phyloP scores from a whole-genome alignment of 768 basidiomycete species.

The Suillus ampliporus region DNA sequence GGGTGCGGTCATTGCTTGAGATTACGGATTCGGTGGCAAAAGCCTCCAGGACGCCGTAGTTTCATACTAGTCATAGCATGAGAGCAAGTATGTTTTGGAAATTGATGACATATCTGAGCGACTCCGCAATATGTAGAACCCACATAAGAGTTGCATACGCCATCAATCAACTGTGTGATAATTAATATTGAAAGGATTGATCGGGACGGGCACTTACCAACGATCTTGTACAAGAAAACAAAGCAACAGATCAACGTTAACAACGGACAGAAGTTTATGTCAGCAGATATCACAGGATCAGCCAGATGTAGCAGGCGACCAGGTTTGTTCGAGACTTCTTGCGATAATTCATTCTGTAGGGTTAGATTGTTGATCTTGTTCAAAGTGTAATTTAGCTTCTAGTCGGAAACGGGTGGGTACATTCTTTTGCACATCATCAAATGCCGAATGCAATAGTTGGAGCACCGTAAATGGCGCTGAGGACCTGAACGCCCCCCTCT shows the following conservation, averaged over 20 bases:
- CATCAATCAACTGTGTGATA: neutral
- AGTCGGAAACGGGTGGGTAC: neutral
- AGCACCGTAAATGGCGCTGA: conserved; percentile 60
- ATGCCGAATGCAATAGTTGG: conserved; percentile 73
- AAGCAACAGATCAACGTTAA: neutral
- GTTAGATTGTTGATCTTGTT: neutral
- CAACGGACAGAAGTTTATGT: neutral
- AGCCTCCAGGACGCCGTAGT: neutral
- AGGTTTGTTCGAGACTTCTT: neutral
- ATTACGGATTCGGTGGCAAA: neutral
- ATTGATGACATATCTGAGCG: neutral
- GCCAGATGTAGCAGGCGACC: no score
- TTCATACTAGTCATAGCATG: neutral
- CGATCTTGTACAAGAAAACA: neutral
- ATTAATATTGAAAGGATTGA: neutral
- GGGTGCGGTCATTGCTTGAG: neutral
- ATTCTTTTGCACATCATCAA: conserved; percentile 27
- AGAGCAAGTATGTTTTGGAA: neutral
- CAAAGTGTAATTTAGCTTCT: neutral
- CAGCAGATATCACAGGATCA: neutral
- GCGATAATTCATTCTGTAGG: neutral
- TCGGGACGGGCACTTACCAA: neutral
- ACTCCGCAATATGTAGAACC: neutral
- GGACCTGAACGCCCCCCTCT: conserved; percentile 51
- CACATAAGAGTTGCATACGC: neutral